Conservation (phyloP, 192 early-diverging fungal genomes). For the Umbelopsis isabellina region DNA sequence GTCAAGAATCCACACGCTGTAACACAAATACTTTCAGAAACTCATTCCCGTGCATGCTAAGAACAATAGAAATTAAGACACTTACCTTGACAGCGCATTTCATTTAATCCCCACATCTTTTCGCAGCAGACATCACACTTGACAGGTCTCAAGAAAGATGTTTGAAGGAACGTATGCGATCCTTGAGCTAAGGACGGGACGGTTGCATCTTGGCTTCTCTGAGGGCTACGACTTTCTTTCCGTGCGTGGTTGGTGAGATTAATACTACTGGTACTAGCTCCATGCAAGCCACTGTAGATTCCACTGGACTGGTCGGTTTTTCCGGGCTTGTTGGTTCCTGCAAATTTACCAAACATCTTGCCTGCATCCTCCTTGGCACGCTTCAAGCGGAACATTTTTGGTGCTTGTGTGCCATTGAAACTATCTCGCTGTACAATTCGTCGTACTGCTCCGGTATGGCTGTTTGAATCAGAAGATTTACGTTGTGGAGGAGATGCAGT, state of each 20-base stretch:
- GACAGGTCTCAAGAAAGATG: conserved; percentile 46
- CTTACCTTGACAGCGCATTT: conserved; percentile 54
- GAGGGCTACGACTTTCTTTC: conserved; percentile 36
- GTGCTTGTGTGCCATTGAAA: conserved; percentile 37
- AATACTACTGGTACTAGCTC: conserved; percentile 10
- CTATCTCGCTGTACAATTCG: conserved; percentile 40
- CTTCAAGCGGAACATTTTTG: conserved; percentile 62
- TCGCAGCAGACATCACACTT: conserved; percentile 61
- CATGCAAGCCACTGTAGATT: not conserved
- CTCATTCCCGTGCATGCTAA: not conserved
- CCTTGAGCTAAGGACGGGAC: conserved; percentile 17
- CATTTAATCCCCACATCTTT: conserved; percentile 57
- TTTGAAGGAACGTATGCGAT: conserved; percentile 44
- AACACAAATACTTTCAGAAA: not conserved
- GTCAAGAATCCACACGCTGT: conserved; percentile 50
- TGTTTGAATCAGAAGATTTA: conserved; percentile 29
- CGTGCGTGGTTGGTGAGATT: conserved; percentile 20
- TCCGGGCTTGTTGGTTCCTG: conserved; percentile 13
- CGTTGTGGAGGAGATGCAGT: conserved; percentile 31
- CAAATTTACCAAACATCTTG: conserved; percentile 43
- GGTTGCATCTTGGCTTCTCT: conserved; percentile 20
- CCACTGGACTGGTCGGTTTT: not conserved
- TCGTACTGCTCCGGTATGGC: conserved; percentile 17
- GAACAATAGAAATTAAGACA: not conserved
- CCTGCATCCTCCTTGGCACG: conserved; percentile 45